These are phyloP conservation scores for Camillea tinctor DNA, from an alignment of 2,329 filamentous ascomycete species.

Conservation along the genomic window DNA sequence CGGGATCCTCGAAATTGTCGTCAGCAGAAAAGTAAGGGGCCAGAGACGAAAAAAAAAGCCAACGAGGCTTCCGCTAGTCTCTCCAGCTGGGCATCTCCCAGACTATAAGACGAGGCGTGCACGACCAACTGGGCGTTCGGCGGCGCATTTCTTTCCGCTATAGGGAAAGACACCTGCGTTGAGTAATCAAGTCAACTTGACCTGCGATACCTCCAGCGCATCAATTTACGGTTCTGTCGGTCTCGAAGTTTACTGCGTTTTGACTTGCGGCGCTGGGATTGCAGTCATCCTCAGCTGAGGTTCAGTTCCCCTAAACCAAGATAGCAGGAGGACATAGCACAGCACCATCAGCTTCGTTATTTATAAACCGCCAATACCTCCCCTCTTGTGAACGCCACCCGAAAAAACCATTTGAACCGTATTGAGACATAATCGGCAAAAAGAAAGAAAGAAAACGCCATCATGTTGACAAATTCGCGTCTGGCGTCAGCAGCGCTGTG, in stretches of 20 bases:
- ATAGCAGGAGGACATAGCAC: too few species aligned
- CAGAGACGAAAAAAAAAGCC: too few species aligned
- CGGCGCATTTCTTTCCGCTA: not conserved
- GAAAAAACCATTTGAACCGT: too few species aligned
- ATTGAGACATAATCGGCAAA: not conserved
- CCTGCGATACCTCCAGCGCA: too few species aligned
- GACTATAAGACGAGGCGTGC: not conserved
- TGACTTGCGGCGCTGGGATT: too few species aligned
- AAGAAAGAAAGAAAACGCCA: not conserved
- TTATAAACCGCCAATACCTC: too few species aligned
- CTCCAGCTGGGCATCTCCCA: not conserved
- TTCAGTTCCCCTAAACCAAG: too few species aligned
- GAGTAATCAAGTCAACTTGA: not conserved
- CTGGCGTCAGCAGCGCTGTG: slow-evolving; percentile 18
- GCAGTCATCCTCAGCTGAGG: too few species aligned
- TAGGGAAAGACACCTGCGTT: not conserved
- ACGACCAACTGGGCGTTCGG: not conserved
- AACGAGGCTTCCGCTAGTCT: not conserved
- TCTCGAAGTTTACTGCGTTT: too few species aligned
- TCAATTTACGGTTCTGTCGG: too few species aligned
- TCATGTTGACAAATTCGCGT: slow-evolving; percentile 4
- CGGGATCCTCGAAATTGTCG: not conserved
- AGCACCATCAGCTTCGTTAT: too few species aligned
- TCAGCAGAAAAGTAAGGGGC: not conserved
- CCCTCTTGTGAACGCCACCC: too few species aligned